phyloP scores from a whole-genome alignment of 1,284 basidiomycete genomes.

The Microbotryum scabiosae region DNA sequence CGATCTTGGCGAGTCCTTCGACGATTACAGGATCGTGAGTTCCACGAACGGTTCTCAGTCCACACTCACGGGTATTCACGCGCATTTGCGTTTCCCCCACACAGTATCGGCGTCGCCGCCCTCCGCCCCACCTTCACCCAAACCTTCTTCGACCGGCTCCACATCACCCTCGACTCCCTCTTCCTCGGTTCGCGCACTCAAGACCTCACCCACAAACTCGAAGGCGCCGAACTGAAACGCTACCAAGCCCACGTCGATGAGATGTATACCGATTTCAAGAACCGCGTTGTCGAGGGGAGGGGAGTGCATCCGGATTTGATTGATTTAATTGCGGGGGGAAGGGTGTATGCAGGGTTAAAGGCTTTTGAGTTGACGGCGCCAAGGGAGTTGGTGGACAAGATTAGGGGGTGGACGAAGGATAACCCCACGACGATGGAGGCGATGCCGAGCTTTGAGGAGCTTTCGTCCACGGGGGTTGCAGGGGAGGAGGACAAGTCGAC shows the following conservation, averaged over 20 bases:
- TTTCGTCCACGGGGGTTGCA: background rate
- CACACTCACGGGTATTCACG: background rate
- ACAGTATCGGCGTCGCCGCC: constrained; percentile 37
- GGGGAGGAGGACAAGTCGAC: constrained; percentile 19
- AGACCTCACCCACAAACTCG: constrained; percentile 38
- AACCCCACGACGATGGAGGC: constrained; percentile 1
- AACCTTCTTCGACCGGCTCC: constrained; percentile 41
- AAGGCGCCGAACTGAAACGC: constrained; percentile 36
- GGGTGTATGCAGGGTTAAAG: constrained; percentile 43
- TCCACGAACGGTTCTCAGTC: too few relatives aligned
- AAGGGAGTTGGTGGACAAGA: constrained; percentile 24
- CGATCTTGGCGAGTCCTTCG: constrained; percentile 38
- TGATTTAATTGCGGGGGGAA: constrained; percentile 41
- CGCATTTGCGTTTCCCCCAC: too few relatives aligned
- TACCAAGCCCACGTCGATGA: constrained; percentile 39
- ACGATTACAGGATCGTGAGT: constrained; percentile 41
- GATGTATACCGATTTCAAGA: constrained; percentile 39
- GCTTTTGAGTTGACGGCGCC: constrained; percentile 38
- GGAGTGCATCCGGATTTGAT: constrained; percentile 39
- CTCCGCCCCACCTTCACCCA: constrained; percentile 42
- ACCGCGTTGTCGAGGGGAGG: constrained; percentile 39
- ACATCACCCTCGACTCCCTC: constrained; percentile 41
- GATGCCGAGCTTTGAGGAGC: background rate
- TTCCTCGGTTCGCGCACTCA: constrained; percentile 40
- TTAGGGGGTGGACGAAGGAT: constrained; percentile 30